Evolutionary conservation across 140 eudicot genomes (phyloP), one percentile per base, ranked within the genome.

Genomic region (Oenanthe javanica): DNA sequence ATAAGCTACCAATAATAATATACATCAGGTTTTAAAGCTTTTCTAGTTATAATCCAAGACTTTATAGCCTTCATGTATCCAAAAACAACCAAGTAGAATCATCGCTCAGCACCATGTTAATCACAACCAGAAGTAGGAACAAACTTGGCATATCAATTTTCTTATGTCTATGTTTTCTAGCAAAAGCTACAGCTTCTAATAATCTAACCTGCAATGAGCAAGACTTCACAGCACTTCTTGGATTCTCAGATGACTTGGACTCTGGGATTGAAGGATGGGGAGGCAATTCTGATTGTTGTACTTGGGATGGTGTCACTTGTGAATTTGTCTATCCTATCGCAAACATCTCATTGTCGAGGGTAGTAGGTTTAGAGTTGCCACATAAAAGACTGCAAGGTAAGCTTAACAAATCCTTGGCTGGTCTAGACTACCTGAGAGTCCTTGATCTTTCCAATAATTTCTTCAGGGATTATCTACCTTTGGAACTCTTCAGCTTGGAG

Each of bases 361-460:
- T 77, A 6, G 72, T 55, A 0, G 2, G 52, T 16, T 10, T 77
- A n/a, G 54, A 57, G 51, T 31, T 77, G 6, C 40, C 51, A 21
- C 0, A n/a, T 18, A 21, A 57, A 57, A 77, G 7, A 19, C 54
- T 77, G n/a, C 2, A 2, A 38, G 94, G 97, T n/a, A 82, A 48
- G 25, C 78, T 91, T 14, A 47, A 79, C 52, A 87, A 88, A 42
- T 89, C 92, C 21, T 47, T 91, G 1, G 78, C 75, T n/a, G 75
- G 45, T 77, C 84, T 89, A 79, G 80, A 80, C 51, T 85, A 88
- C n/a, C 87, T 91, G 15, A 82, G 47, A 84, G 85, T 89, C 67
- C 89, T 91, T 21, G 88, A 91, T 86, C 84, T 89, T 11, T 88
- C 97, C 45, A 72, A 45, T 16, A 92, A 90, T 81, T 50, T 63